These are phyloP conservation scores for Alloteropsis semialata DNA, from an alignment of 176 grass and related monocot species.

Conservation along the genomic window DNA sequence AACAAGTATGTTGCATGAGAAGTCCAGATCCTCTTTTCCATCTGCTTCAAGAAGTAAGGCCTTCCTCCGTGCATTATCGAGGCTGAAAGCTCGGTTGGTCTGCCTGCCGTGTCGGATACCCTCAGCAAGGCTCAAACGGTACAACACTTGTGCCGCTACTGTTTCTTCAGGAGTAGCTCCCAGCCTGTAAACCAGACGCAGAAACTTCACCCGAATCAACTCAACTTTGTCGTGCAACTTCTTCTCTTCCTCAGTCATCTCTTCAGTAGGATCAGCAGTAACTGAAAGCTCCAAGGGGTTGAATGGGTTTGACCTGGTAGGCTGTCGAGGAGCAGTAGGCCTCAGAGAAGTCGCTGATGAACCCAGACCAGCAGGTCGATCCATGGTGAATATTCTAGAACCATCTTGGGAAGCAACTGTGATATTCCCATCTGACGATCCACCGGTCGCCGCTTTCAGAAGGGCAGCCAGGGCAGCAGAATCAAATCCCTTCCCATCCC, in stretches of 20 bases:
- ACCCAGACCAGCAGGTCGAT: constrained; percentile 69
- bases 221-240: constrained; percentile 89
- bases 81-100: constrained; percentile 52
- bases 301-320: constrained; percentile 44
- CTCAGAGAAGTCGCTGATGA: constrained; percentile 58
- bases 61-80: constrained; percentile 68
- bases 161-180: constrained; percentile 70
- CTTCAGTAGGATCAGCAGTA: constrained; percentile 48
- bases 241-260: constrained; percentile 76
- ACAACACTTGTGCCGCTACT: constrained; percentile 70
- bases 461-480: constrained; percentile 66
- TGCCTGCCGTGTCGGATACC: constrained; percentile 74
- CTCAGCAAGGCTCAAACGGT: constrained; percentile 74
- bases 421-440: constrained; percentile 50
- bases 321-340: constrained; percentile 41
- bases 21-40: constrained; percentile 62
- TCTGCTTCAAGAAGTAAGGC: constrained; percentile 65
- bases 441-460: constrained; percentile 63
- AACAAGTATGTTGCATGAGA: constrained; percentile 86
- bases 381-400: constrained; percentile 60
- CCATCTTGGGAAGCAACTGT: constrained; percentile 61
- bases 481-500: constrained; percentile 60
- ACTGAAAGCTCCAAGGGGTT: constrained; percentile 42
- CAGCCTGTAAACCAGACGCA: constrained; percentile 74
- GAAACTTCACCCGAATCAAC: constrained; percentile 74